A percentile compares a stretch with the other conserved stretches of the same genome.
Evolutionary conservation across 1,284 basidiomycete species (phyloP).

Genomic region (Prillingera fragicola): DNA sequence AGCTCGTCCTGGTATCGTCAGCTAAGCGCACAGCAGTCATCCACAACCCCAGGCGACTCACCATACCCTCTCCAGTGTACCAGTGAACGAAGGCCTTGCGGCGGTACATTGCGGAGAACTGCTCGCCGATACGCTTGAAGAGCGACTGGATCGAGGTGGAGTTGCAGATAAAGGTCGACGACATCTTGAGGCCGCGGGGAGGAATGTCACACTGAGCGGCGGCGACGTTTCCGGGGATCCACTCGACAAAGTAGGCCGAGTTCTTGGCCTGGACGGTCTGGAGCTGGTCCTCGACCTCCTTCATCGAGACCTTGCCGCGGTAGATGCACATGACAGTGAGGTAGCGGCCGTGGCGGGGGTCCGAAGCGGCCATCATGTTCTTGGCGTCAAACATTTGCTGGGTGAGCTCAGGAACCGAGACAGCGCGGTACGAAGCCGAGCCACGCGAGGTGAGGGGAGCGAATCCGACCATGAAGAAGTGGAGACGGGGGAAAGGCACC

Average conservation of each 20-base stretch:
- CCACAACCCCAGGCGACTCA: too few species aligned
- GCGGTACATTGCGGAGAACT: constrained; percentile 98
- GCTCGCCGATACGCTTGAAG: constrained; percentile 94
- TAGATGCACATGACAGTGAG: constrained; percentile 86
- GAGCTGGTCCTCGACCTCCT: constrained; percentile 98
- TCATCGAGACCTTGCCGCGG: constrained; percentile 98
- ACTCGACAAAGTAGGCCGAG: constrained; percentile 95
- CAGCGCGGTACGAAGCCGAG: constrained; percentile 88
- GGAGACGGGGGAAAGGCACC: constrained; percentile 98
- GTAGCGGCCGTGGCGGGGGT: constrained; percentile 70
- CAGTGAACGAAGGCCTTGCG: constrained; percentile 99
- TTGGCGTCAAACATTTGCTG: constrained; percentile 98
- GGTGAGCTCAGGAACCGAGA: constrained; percentile 91
- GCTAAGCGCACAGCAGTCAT: too few species aligned
- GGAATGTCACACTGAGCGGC: constrained; percentile 91
- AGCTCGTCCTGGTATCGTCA: too few species aligned
- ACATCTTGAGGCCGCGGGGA: constrained; percentile 89
- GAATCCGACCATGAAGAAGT: constrained; percentile 99
- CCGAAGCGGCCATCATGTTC: constrained; percentile 94
- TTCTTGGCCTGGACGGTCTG: constrained; percentile 97
- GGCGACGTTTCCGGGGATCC: constrained; percentile 97
- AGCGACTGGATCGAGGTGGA: constrained; percentile 95
- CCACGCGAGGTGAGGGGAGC: constrained; percentile 90
- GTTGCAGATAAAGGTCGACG: constrained; percentile 95
- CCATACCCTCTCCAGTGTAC: constrained; percentile 98